phyloP scores from a whole-genome alignment of 108 stramenopile genomes.

The Craspedostauros australis region DNA sequence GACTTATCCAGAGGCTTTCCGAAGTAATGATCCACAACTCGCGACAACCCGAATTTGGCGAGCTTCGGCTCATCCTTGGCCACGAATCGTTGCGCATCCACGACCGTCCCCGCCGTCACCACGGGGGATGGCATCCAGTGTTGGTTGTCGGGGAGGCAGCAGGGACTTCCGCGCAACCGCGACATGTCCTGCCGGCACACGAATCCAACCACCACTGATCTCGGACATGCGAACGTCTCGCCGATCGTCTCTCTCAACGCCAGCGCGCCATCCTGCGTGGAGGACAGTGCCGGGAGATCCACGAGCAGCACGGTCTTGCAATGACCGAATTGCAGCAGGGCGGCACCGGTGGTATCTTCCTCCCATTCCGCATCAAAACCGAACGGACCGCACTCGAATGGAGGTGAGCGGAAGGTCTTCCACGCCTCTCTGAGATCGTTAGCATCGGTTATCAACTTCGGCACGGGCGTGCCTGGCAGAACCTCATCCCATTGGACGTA shows the following conservation, averaged over 20 bases:
- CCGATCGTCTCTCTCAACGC: conserved; percentile 53
- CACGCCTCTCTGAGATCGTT: conserved; percentile 17
- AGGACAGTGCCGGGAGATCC: conserved; percentile 58
- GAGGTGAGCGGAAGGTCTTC: conserved; percentile 7
- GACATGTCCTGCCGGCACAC: conserved; percentile 60
- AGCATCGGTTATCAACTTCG: conserved; percentile 38
- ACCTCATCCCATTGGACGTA: conserved; percentile 74
- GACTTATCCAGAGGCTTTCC: conserved; percentile 71
- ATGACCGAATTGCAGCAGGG: conserved; percentile 50
- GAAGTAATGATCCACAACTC: conserved; percentile 47
- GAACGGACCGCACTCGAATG: conserved; percentile 13
- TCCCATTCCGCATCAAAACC: conserved; percentile 78
- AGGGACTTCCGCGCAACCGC: conserved; percentile 44
- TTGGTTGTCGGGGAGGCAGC: conserved; percentile 1
- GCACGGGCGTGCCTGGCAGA: conserved; percentile 19
- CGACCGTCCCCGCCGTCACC: conserved; percentile 24
- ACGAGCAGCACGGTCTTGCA: conserved; percentile 40
- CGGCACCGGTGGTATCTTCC: conserved; percentile 41
- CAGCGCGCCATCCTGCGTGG: conserved; percentile 43
- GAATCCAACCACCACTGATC: conserved; percentile 49
- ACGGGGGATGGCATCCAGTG: conserved; percentile 29
- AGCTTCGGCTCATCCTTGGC: conserved; percentile 30
- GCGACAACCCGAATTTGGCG: conserved; percentile 39
- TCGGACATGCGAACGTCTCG: conserved; percentile 33
- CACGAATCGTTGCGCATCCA: conserved; percentile 40